Percentiles rank a stretch among this genome's conserved stretches.
These are phyloP conservation scores for Citrus mangshanensis DNA, from an alignment of 345 rosid genomes.

Conservation along the genomic window DNA sequence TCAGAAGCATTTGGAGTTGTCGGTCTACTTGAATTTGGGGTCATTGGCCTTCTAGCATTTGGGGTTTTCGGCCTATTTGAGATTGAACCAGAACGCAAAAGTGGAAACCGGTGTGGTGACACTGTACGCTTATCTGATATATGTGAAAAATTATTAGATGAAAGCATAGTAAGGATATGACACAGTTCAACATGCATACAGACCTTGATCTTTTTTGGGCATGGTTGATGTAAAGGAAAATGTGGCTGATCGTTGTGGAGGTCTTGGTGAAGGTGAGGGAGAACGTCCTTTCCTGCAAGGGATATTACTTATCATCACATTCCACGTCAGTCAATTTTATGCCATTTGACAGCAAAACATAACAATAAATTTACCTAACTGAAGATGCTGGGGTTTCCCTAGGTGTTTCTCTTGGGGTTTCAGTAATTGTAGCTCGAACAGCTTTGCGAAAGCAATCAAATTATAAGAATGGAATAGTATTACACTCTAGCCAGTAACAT, in stretches of 20 bases:
- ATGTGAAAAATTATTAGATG: not conserved
- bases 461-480: slow-evolving; percentile 16
- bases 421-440: slow-evolving; percentile 70
- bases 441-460: slow-evolving; percentile 37
- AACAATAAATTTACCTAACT: slow-evolving; percentile 38
- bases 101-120: slow-evolving; percentile 85
- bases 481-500: not conserved
- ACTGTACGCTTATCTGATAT: slow-evolving; percentile 65
- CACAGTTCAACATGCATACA: not conserved
- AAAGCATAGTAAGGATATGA: not conserved
- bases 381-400: slow-evolving; percentile 51
- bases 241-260: slow-evolving; percentile 65
- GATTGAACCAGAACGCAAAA: slow-evolving; percentile 70
- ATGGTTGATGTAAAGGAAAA: slow-evolving; percentile 68
- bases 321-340: not conserved
- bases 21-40: slow-evolving; percentile 43
- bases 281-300: slow-evolving; percentile 58
- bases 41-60: slow-evolving; percentile 49
- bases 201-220: slow-evolving; percentile 72
- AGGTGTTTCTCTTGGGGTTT: slow-evolving; percentile 34
- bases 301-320: not conserved
- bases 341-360: not conserved
- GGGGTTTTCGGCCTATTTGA: slow-evolving; percentile 73
- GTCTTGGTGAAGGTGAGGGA: slow-evolving; percentile 58
- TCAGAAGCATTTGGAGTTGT: slow-evolving; percentile 52